Percentiles rank a stretch among this genome's conserved stretches.
phyloP scores from a whole-genome alignment of 2,329 filamentous ascomycete genomes.

The Bisporella sp. region DNA sequence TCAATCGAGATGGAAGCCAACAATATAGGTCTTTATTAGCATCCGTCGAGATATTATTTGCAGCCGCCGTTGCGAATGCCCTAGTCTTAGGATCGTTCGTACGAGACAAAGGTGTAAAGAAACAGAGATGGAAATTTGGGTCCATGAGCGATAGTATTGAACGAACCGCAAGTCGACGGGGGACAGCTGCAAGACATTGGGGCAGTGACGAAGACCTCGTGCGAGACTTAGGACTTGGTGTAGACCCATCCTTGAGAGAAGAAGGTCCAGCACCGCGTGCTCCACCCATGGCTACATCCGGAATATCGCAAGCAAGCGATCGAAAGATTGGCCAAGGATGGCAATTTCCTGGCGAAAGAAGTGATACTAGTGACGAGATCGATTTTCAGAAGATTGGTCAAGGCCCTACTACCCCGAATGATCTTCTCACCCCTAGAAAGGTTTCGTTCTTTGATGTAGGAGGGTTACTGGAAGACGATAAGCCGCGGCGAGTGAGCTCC shows the following conservation, averaged over 20 bases:
- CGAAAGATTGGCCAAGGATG: conserved; percentile 18
- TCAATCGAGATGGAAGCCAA: conserved; percentile 64
- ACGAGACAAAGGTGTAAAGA: conserved; percentile 84
- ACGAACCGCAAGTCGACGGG: conserved; percentile 34
- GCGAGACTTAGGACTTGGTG: conserved; percentile 66
- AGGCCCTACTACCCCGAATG: conserved; percentile 24
- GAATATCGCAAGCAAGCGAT: conserved; percentile 17
- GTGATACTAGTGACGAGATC: conserved; percentile 35
- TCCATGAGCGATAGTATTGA: conserved; percentile 57
- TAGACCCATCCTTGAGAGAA: conserved; percentile 45
- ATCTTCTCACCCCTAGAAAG: conserved; percentile 41
- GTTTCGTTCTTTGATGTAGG: conserved; percentile 85
- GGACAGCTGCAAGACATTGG: conserved; percentile 57
- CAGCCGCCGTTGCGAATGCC: conserved; percentile 79
- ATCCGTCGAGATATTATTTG: conserved; percentile 83
- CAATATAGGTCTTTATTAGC: conserved; percentile 85
- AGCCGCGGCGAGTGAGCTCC: conserved; percentile 16
- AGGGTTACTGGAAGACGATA: conserved; percentile 57
- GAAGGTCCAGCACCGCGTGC: conserved; percentile 17
- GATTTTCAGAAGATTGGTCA: conserved; percentile 21
- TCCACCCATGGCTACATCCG: conserved; percentile 25
- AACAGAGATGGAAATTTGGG: conserved; percentile 68
- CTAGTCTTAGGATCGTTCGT: conserved; percentile 90
- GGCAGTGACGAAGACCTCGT: conserved; percentile 91
- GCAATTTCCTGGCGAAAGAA: conserved; percentile 21